Conservation (phyloP, 2,329 filamentous ascomycete species). For the Fragosphaeria purpurea region DNA sequence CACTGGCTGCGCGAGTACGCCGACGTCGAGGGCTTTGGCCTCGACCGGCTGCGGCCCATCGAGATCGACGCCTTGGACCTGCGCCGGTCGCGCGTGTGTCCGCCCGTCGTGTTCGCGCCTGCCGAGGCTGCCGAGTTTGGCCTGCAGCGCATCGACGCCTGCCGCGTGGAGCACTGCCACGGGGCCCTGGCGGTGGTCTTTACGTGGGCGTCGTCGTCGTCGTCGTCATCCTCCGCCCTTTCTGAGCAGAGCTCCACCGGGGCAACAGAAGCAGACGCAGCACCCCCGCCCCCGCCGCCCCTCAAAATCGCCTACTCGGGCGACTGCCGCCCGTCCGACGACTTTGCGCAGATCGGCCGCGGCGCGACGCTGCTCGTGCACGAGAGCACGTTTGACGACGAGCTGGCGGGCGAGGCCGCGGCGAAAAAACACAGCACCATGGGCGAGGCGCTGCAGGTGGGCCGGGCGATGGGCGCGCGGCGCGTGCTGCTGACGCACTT, state of each 20-base stretch:
- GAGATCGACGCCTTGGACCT: slow-evolving; percentile 9
- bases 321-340: slow-evolving; percentile 70
- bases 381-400: slow-evolving; percentile 92
- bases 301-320: slow-evolving; percentile 91
- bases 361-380: slow-evolving; percentile 80
- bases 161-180: slow-evolving; percentile 67
- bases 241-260: too few species aligned
- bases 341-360: slow-evolving; percentile 61
- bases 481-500: slow-evolving; percentile 87
- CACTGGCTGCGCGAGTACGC: slow-evolving; percentile 72
- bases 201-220: slow-evolving; percentile 56
- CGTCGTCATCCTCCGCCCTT: too few species aligned
- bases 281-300: background rate
- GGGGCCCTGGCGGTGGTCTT: slow-evolving; percentile 67
- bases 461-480: slow-evolving; percentile 66
- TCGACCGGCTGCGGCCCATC: slow-evolving; percentile 36
- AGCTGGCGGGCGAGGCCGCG: slow-evolving; percentile 63
- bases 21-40: slow-evolving; percentile 66
- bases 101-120: slow-evolving; percentile 23
- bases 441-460: slow-evolving; percentile 72
- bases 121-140: slow-evolving; percentile 35
- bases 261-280: too few species aligned
- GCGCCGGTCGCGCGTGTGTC: slow-evolving; percentile 9
- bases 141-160: slow-evolving; percentile 56
- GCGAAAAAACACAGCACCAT: slow-evolving; percentile 90